phyloP scores from a whole-genome alignment of 2,329 filamentous ascomycete species.

The Sporothrix variecibatus region DNA sequence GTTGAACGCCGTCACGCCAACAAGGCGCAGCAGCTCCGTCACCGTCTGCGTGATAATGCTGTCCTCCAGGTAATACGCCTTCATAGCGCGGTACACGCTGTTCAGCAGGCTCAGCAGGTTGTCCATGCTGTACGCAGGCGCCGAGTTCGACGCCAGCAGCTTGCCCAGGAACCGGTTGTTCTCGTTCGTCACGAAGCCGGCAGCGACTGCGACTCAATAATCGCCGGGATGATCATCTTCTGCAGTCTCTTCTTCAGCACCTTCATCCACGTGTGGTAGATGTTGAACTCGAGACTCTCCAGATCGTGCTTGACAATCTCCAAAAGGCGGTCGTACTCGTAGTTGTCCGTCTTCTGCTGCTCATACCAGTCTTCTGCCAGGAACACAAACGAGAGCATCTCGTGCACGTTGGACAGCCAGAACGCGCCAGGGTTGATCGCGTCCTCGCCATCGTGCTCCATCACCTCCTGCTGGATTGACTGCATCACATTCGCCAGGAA shows the following conservation, averaged over 20 bases:
- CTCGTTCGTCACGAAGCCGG: conserved; percentile 98
- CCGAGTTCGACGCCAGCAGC: conserved; percentile 84
- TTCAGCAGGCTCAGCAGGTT: conserved; percentile 94
- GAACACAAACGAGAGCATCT: conserved; percentile 99
- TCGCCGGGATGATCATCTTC: conserved; percentile 99
- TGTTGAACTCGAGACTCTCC: conserved; percentile 98
- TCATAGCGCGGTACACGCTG: conserved; percentile 98
- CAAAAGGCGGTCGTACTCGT: conserved; percentile 94
- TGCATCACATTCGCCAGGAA: conserved; percentile 99
- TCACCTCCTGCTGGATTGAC: conserved; percentile 98
- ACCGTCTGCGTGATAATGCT: conserved; percentile 94
- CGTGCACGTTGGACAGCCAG: conserved; percentile 98
- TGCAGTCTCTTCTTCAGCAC: conserved; percentile 98
- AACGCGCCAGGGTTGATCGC: conserved; percentile 96
- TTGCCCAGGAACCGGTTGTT: conserved; percentile 98
- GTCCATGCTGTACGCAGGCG: conserved; percentile 99
- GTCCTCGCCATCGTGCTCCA: conserved; percentile 97
- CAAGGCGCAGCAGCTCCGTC: conserved; percentile 87
- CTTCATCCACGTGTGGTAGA: conserved; percentile 99
- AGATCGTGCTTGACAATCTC: conserved; percentile 99
- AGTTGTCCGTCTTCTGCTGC: conserved; percentile 98
- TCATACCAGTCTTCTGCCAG: conserved; percentile 99
- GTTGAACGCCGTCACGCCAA: conserved; percentile 98
- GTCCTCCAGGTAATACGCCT: conserved; percentile 95
- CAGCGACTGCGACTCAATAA: conserved; percentile 97